Evolutionary conservation across 2,329 filamentous ascomycete species (phyloP).

Genomic region (Penicillium sp.): DNA sequence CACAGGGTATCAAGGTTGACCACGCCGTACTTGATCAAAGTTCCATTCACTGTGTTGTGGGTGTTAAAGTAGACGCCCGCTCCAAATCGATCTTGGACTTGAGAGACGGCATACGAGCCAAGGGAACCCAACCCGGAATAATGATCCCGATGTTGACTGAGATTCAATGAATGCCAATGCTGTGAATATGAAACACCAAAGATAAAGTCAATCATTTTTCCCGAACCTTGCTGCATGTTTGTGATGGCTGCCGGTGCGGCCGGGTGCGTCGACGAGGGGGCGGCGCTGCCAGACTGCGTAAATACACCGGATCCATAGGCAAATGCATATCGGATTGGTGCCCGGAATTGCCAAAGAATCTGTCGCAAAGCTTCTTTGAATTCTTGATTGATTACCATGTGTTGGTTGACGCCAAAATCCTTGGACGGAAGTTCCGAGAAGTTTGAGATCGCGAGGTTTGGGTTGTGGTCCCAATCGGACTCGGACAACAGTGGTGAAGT

Average conservation of each 20-base stretch:
- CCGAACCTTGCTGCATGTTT: constrained; percentile 77
- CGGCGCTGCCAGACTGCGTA: constrained; percentile 57
- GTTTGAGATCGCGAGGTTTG: constrained; percentile 62
- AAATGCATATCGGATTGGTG: constrained; percentile 92
- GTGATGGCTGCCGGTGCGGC: constrained; percentile 73
- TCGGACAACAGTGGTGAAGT: constrained; percentile 30
- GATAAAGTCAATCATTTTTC: constrained; percentile 98
- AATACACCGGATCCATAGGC: constrained; percentile 98
- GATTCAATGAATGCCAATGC: constrained; percentile 93
- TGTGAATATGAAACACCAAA: constrained; percentile 91
- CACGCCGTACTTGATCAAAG: constrained; percentile 95
- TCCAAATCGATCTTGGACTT: constrained; percentile 79
- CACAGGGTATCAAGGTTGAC: constrained; percentile 89
- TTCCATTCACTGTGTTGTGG: constrained; percentile 88
- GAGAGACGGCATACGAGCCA: constrained; percentile 77
- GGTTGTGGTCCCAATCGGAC: constrained; percentile 68
- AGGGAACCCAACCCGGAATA: constrained; percentile 81
- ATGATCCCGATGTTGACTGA: constrained; percentile 81
- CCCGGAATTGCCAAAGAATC: constrained; percentile 84
- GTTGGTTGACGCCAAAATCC: constrained; percentile 89
- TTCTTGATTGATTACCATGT: constrained; percentile 91
- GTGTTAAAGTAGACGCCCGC: constrained; percentile 98
- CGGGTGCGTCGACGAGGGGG: constrained; percentile 56
- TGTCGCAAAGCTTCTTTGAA: constrained; percentile 86
- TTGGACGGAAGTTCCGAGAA: constrained; percentile 71